These are phyloP conservation scores for Colletotrichum sp. DNA, from an alignment of 2,329 filamentous ascomycete genomes.

Conservation along the genomic window DNA sequence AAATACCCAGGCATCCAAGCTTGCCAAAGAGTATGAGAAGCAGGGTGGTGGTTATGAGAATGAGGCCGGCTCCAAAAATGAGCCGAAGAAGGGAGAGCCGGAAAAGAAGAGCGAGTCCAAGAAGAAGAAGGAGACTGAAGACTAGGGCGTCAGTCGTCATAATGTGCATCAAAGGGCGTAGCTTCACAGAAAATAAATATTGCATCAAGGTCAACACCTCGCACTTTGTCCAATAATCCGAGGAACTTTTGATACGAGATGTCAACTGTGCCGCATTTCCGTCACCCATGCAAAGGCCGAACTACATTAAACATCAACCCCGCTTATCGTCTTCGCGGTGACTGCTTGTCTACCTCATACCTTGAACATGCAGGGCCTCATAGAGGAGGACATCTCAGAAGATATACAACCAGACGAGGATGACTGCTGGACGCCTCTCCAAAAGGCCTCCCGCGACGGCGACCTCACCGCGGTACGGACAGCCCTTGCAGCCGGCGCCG, in stretches of 20 bases:
- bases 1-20: constrained; percentile 33
- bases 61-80: constrained; percentile 43
- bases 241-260: not conserved
- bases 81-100: constrained; percentile 31
- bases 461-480: constrained; percentile 28
- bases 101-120: constrained; percentile 29
- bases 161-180: not conserved
- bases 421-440: constrained; percentile 39
- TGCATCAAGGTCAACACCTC: not conserved
- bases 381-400: not conserved
- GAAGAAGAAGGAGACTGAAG: constrained; percentile 20
- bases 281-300: not conserved
- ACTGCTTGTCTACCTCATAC: not conserved
- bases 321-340: not conserved
- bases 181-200: not conserved
- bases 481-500: constrained; percentile 29
- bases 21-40: constrained; percentile 47
- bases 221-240: not conserved
- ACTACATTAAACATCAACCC: not conserved
- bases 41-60: constrained; percentile 46
- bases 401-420: constrained; percentile 23
- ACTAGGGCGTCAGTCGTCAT: not conserved
- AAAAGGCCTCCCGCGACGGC: constrained; percentile 36
- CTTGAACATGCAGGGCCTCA: not conserved
- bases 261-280: not conserved